These are phyloP conservation scores for Xylariaceae sp. DNA, from an alignment of 2,329 filamentous ascomycete genomes.

Conservation along the genomic window DNA sequence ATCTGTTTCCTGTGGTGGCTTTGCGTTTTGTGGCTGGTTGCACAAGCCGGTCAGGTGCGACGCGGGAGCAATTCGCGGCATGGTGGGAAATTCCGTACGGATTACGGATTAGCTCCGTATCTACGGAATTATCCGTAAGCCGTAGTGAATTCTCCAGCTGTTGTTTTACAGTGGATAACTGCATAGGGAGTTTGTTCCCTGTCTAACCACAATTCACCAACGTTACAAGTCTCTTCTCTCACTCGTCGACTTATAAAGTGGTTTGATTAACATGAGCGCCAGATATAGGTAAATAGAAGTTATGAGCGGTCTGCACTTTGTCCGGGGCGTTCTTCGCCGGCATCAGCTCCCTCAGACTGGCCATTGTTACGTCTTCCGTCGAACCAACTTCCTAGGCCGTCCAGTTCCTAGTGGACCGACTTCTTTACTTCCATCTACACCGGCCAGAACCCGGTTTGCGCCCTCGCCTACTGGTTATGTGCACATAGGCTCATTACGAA, in stretches of 20 bases:
- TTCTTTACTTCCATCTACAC: constrained; percentile 44
- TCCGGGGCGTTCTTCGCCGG: constrained; percentile 22
- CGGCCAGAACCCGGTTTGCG: constrained; percentile 80
- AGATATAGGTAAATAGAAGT: neutral
- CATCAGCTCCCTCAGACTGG: constrained; percentile 14
- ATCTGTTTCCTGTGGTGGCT: neutral
- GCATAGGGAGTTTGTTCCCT: neutral
- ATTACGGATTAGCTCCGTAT: neutral
- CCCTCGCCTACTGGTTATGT: constrained; percentile 93
- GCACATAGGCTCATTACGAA: constrained; percentile 85
- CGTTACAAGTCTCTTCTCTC: neutral
- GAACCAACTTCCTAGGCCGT: constrained; percentile 28
- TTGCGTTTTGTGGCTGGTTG: no score
- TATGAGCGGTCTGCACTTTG: constrained; percentile 26
- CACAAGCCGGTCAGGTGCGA: no score
- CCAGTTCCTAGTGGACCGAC: constrained; percentile 16
- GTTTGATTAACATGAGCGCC: constrained; percentile 8
- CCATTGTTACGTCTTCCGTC: constrained; percentile 22
- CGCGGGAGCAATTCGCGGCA: no score
- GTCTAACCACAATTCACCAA: neutral
- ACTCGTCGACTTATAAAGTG: neutral
- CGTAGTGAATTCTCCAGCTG: neutral
- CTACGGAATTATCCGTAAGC: neutral
- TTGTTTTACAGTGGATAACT: neutral
- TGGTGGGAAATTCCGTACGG: neutral